Conservation (phyloP, 169 alveolate genomes). For the Plasmodium knowlesi region DNA sequence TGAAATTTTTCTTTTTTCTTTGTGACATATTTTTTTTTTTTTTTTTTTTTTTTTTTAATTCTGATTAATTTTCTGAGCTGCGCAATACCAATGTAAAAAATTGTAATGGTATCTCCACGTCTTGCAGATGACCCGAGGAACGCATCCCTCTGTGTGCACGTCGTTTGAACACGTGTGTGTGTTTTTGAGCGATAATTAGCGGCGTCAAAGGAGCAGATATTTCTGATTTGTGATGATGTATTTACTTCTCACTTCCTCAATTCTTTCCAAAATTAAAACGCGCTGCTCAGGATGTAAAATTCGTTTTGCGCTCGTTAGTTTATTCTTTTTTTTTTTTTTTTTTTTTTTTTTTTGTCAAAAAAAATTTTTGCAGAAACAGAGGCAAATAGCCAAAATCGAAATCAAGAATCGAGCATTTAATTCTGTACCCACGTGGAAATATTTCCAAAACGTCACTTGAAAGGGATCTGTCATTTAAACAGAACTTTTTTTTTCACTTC, state of each 20-base stretch:
- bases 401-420: not conserved
- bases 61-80: not conserved
- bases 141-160: not conserved
- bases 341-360: not conserved
- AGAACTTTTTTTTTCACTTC: not conserved
- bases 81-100: not conserved
- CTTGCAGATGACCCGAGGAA: not conserved
- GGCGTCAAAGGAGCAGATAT: not conserved
- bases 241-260: not conserved
- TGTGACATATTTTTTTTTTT: not conserved
- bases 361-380: not conserved
- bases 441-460: not conserved
- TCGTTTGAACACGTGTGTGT: not conserved
- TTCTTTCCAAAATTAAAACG: not conserved
- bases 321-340: not conserved
- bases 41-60: not conserved
- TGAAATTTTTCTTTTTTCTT: not conserved
- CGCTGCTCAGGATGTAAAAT: not conserved
- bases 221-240: not conserved
- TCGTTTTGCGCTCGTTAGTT: not conserved
- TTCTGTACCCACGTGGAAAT: not conserved
- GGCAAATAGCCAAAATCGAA: not conserved
- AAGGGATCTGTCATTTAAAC: not conserved
- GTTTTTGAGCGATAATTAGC: not conserved
- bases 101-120: not conserved